Conservation (phyloP, 306 rosid species). For the Quercus glauca region DNA sequence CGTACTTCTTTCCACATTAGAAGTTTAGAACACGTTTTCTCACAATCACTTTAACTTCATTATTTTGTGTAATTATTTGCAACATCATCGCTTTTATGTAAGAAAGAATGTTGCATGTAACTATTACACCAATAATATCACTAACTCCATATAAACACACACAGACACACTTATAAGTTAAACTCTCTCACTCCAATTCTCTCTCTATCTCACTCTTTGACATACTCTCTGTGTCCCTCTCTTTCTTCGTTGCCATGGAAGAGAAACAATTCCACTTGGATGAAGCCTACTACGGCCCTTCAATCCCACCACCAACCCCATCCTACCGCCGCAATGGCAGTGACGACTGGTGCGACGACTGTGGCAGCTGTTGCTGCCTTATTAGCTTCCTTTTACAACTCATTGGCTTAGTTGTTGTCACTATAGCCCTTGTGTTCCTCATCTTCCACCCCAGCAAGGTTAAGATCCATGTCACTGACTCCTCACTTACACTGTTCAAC, state of each 20-base stretch:
- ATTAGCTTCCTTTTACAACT: slow-evolving; percentile 39
- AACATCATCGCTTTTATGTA: neutral
- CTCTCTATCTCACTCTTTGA: neutral
- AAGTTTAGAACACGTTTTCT: neutral
- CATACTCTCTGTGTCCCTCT: neutral
- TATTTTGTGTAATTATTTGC: neutral
- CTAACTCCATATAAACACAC: neutral
- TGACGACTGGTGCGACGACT: neutral
- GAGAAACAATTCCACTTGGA: slow-evolving; percentile 27
- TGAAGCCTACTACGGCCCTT: slow-evolving; percentile 27
- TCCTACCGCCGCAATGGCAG: neutral
- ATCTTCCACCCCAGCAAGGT: slow-evolving; percentile 55
- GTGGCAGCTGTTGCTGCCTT: slow-evolving; percentile 38
- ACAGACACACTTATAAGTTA: neutral
- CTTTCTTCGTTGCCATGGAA: slow-evolving; percentile 9
- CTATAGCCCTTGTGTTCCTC: slow-evolving; percentile 29
- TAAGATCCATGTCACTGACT: slow-evolving; percentile 46
- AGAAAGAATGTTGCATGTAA: too few relatives aligned
- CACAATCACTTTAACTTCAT: neutral
- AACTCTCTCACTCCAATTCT: neutral
- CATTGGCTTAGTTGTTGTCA: slow-evolving; percentile 24
- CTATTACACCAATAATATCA: slow-evolving; percentile 30
- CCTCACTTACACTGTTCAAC: slow-evolving; percentile 56
- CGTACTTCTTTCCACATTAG: neutral
- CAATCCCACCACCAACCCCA: slow-evolving; percentile 9